Conservation (phyloP, 176 grass and related monocot species). For the Aechmea fasciata region DNA sequence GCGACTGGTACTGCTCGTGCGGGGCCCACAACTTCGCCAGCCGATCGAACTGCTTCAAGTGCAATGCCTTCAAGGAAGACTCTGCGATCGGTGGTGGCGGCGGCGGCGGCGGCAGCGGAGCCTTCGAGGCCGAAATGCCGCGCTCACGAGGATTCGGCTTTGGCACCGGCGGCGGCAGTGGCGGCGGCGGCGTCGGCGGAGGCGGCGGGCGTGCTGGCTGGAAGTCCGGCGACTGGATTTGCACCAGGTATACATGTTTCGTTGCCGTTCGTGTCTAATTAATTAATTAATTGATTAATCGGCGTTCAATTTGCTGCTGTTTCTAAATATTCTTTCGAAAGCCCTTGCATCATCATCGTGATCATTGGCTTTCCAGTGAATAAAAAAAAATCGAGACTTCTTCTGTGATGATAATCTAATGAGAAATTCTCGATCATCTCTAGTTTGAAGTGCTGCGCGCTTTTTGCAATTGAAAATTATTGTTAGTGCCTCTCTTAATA, state of each 20-base stretch:
- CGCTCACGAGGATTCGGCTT: conserved; percentile 5
- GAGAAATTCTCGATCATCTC: no score
- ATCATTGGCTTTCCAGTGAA: no score
- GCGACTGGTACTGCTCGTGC: conserved; percentile 22
- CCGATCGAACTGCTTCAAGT: conserved; percentile 18
- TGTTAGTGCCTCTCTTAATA: no score
- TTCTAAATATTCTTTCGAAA: not conserved
- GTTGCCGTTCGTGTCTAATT: not conserved
- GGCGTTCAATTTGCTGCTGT: not conserved
- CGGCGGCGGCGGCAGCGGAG: not conserved
- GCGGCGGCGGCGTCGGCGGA: not conserved
- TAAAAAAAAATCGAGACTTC: no score
- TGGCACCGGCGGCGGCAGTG: not conserved
- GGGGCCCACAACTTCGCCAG: conserved; percentile 20
- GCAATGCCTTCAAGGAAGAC: conserved; percentile 10
- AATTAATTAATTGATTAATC: not conserved
- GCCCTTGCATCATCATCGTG: not conserved
- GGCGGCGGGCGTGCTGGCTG: conserved; percentile 1
- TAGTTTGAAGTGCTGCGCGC: no score
- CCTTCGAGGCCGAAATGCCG: conserved; percentile 2
- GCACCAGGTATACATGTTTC: conserved; percentile 1
- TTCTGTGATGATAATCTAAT: no score
- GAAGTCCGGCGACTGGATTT: conserved; percentile 20
- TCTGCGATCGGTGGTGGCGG: not conserved
- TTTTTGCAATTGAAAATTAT: no score